Base-by-base conservation (phyloP, 495 filamentous ascomycete species). In the Lasiosphaeris hirsuta region DNA sequence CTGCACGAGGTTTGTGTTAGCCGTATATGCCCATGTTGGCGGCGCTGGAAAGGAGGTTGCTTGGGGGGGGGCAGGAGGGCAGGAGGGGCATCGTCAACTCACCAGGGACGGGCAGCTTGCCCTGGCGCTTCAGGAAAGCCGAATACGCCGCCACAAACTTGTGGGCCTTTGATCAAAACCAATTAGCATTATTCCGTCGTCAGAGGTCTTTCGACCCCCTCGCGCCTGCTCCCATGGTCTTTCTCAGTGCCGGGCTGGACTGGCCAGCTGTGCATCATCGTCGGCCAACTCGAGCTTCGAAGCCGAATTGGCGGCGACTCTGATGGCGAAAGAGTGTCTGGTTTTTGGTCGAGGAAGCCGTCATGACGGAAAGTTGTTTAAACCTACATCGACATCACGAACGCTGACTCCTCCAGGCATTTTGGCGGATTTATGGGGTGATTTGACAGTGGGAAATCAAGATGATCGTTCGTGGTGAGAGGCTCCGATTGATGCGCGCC, bases 121-220 rank as follows among this genome's bases (percentile, higher is more conserved):
- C 93, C 83, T 97, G 93, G 71, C 93, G 86, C 87, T 97, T 97
- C 84, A 97, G 78, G 85, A 97, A 97, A 75, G 86, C 90, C 67
- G 92, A 87, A 78, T 97, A 97, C 75, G 90, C 88, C 60, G 81
- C 76, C 77, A 96, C 93, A 82, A 97, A 97, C 82, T 96, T 93
- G 73, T 93, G 88, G 72, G 89, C 88, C 64, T 66, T 65, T 88
- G 69, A 54, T 51, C 59, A 58, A 64, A 69, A 62, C 65, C 65
- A 73, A 80, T 81, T 75, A 81, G 78, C 77, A 81, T 72, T 63
- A 80, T 81, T 81, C 79, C 77, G 77, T 82, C 78, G 66, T 78
- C 77, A 76, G 78, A 81, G 74, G 72, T 80, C 76, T 79, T 78
- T 72, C 78, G 77, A 80, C 74, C 71, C 78, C 78, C 79, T 81